A percentile compares a stretch with the other conserved stretches of the same genome.
These are phyloP conservation scores for Tolypocladium ophioglossoides DNA, from an alignment of 2,329 filamentous ascomycete genomes.

Conservation along the genomic window DNA sequence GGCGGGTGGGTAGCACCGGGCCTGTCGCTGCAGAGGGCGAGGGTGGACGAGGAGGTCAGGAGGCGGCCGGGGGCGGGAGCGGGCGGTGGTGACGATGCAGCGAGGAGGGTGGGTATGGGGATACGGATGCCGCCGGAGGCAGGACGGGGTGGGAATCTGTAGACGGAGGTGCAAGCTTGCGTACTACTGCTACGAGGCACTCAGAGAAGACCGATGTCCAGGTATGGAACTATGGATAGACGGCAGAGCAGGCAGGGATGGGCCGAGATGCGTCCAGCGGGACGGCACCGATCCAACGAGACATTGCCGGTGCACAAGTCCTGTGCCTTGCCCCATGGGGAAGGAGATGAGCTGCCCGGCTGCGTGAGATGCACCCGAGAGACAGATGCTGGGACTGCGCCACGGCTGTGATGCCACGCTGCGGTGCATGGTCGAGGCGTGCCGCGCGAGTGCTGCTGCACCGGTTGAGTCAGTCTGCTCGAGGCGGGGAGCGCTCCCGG, in stretches of 20 bases:
- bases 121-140: slow-evolving; percentile 46
- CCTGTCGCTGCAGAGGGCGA: slow-evolving; percentile 73
- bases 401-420: not conserved
- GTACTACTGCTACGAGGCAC: not conserved
- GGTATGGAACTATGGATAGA: not conserved
- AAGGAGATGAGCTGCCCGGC: not conserved
- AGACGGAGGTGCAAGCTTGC: not conserved
- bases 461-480: too few relatives aligned
- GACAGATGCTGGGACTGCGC: not conserved
- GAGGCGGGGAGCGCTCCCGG: too few relatives aligned
- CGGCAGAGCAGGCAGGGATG: not conserved
- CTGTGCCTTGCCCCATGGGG: not conserved
- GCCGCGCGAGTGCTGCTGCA: not conserved
- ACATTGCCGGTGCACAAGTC: not conserved
- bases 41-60: slow-evolving; percentile 58
- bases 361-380: too few relatives aligned
- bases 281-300: not conserved
- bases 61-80: slow-evolving; percentile 9
- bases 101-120: slow-evolving; percentile 21
- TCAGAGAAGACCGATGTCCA: not conserved
- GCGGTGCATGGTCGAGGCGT: not conserved
- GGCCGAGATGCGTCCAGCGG: not conserved
- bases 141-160: slow-evolving; percentile 7
- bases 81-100: slow-evolving; percentile 9
- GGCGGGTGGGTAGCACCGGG: slow-evolving; percentile 83